Evolutionary conservation across 257 asterid genomes (phyloP).

Genomic region (Phtheirospermum japonicum): DNA sequence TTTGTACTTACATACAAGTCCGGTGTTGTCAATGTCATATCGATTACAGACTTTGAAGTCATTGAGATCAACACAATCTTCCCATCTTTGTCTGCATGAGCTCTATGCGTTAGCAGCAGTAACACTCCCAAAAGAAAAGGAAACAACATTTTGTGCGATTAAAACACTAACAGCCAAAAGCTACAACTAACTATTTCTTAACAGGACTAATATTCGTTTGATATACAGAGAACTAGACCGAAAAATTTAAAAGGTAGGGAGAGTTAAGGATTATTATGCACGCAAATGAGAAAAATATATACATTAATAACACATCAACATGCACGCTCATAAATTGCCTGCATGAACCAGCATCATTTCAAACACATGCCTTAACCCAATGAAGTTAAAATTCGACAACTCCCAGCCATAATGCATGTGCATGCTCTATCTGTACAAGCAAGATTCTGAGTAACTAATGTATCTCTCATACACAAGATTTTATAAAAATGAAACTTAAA

Average conservation of each 20-base stretch:
- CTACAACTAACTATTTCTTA: neutral
- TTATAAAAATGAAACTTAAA: neutral
- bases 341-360: neutral
- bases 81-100: slow-evolving; percentile 80
- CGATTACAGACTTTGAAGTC: slow-evolving; percentile 74
- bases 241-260: neutral
- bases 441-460: neutral
- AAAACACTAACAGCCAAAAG: slow-evolving; percentile 6
- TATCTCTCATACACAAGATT: neutral
- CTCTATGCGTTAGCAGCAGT: slow-evolving; percentile 24
- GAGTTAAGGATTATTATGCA: neutral
- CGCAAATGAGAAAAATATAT: neutral
- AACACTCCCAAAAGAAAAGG: slow-evolving; percentile 23
- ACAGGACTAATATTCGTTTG: neutral
- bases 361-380: neutral
- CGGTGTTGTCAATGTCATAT: slow-evolving; percentile 78
- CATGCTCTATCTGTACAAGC: no score
- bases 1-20: slow-evolving; percentile 69
- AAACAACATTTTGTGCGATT: neutral
- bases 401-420: neutral
- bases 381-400: neutral
- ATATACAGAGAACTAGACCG: slow-evolving; percentile 3
- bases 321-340: neutral
- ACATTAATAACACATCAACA: neutral
- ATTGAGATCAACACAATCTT: slow-evolving; percentile 56